A percentile compares a stretch with the other conserved stretches of the same genome.
These are phyloP conservation scores for Penicillium chermesinum DNA, from an alignment of 495 filamentous ascomycete genomes.

Conservation along the genomic window DNA sequence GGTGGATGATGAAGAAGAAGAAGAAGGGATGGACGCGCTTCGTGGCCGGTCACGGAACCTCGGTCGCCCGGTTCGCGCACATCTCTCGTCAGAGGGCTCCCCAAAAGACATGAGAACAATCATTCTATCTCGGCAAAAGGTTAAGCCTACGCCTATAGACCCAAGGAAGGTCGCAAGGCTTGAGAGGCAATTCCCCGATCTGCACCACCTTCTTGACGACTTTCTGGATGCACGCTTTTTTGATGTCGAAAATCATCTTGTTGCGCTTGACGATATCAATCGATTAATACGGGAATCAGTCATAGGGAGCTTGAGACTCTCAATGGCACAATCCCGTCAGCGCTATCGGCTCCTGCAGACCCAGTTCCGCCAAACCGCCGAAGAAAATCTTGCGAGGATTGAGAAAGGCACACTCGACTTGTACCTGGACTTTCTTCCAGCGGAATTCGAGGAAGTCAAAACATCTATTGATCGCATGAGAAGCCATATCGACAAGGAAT, in stretches of 20 bases:
- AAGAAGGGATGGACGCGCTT: neutral
- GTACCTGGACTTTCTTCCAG: too few relatives aligned
- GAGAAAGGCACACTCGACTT: too few relatives aligned
- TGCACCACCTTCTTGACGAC: neutral
- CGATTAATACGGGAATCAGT: neutral
- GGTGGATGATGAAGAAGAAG: constrained; percentile 12
- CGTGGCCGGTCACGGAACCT: too few relatives aligned
- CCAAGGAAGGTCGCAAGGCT: neutral
- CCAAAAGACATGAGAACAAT: constrained; percentile 5
- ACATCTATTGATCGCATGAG: too few relatives aligned
- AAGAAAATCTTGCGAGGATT: too few relatives aligned
- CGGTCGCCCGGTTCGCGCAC: too few relatives aligned
- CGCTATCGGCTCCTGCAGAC: too few relatives aligned
- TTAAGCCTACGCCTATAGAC: constrained; percentile 2
- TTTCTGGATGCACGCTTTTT: neutral
- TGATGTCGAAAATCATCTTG: neutral
- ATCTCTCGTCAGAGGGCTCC: neutral
- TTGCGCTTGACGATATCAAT: neutral
- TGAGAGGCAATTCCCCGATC: neutral
- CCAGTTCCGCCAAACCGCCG: too few relatives aligned
- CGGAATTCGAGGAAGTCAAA: too few relatives aligned
- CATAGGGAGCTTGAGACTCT: too few relatives aligned
- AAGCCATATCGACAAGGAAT: too few relatives aligned
- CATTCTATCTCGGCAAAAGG: constrained; percentile 8
- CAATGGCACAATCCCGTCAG: too few relatives aligned